phyloP scores from a whole-genome alignment of 2,329 filamentous ascomycete species.

The Ascochyta rabiei region DNA sequence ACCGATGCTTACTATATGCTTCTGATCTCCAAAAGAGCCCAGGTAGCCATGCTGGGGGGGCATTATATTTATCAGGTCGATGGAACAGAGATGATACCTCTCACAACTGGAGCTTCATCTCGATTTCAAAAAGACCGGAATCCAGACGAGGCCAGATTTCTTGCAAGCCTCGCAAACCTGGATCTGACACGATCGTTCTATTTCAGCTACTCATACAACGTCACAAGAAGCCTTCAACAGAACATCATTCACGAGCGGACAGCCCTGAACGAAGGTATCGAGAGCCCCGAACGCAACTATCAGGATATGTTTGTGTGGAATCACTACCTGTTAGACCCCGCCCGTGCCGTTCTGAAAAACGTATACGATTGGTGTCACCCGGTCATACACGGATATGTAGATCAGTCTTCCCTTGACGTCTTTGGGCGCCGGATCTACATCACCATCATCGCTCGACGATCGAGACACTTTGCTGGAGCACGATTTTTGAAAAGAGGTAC shows the following conservation, averaged over 20 bases:
- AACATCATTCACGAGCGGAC: constrained; percentile 85
- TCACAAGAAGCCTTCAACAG: constrained; percentile 88
- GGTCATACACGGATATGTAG: constrained; percentile 94
- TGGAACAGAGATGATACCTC: constrained; percentile 85
- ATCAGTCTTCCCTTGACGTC: constrained; percentile 76
- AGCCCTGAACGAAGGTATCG: constrained; percentile 68
- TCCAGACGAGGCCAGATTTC: constrained; percentile 85
- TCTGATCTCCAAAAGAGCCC: constrained; percentile 92
- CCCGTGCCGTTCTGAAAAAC: constrained; percentile 71
- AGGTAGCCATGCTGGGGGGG: constrained; percentile 93
- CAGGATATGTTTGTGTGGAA: constrained; percentile 99
- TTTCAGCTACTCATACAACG: constrained; percentile 97
- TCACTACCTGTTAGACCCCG: constrained; percentile 81
- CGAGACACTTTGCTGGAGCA: constrained; percentile 91
- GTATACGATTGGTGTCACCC: constrained; percentile 96
- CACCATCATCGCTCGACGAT: constrained; percentile 89
- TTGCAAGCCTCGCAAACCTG: constrained; percentile 86
- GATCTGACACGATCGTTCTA: constrained; percentile 93
- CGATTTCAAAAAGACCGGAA: constrained; percentile 81
- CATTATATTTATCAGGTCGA: constrained; percentile 97
- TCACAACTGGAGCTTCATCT: constrained; percentile 72
- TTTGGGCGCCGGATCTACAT: constrained; percentile 91
- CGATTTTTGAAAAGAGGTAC: constrained; percentile 92
- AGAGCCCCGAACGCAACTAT: constrained; percentile 68
- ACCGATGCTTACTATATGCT: constrained; percentile 98